These are phyloP conservation scores for Xylariales sp. DNA, from an alignment of 2,329 filamentous ascomycete species.

Conservation along the genomic window DNA sequence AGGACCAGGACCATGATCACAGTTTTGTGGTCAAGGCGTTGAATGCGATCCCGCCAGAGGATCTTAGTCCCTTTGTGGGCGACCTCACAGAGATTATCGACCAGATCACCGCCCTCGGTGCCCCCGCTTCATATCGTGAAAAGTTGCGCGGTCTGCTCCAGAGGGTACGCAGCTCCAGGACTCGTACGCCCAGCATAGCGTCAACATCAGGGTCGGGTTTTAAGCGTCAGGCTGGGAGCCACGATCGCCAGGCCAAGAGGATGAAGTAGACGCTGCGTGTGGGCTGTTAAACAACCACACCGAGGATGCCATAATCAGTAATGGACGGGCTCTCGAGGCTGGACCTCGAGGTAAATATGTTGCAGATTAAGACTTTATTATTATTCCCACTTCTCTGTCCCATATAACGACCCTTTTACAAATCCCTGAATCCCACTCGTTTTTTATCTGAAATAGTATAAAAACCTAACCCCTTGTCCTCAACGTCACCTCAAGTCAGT, in stretches of 20 bases:
- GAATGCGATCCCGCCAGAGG: slow-evolving; percentile 13
- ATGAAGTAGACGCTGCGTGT: slow-evolving; percentile 19
- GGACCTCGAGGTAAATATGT: too few relatives aligned
- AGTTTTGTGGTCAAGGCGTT: slow-evolving; percentile 45
- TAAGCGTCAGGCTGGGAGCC: slow-evolving; percentile 17
- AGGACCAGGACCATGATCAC: too few relatives aligned
- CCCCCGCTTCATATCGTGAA: slow-evolving; percentile 21
- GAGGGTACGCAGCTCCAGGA: slow-evolving; percentile 17
- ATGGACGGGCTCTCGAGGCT: background rate
- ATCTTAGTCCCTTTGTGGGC: slow-evolving; percentile 14
- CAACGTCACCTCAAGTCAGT: too few relatives aligned
- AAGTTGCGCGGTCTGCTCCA: slow-evolving; percentile 24
- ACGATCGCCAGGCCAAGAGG: slow-evolving; percentile 17
- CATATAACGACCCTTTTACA: too few relatives aligned
- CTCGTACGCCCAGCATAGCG: too few relatives aligned
- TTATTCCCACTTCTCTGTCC: too few relatives aligned
- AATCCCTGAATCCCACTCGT: too few relatives aligned
- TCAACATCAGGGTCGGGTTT: slow-evolving; percentile 10
- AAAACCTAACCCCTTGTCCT: too few relatives aligned
- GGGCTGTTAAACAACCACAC: too few relatives aligned
- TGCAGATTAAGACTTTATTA: too few relatives aligned
- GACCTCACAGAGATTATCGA: slow-evolving; percentile 29
- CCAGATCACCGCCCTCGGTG: slow-evolving; percentile 16
- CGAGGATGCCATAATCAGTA: background rate
- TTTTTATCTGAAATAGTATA: too few relatives aligned